phyloP scores from a whole-genome alignment of 2,329 filamentous ascomycete species.

The Colletotrichum sp. region DNA sequence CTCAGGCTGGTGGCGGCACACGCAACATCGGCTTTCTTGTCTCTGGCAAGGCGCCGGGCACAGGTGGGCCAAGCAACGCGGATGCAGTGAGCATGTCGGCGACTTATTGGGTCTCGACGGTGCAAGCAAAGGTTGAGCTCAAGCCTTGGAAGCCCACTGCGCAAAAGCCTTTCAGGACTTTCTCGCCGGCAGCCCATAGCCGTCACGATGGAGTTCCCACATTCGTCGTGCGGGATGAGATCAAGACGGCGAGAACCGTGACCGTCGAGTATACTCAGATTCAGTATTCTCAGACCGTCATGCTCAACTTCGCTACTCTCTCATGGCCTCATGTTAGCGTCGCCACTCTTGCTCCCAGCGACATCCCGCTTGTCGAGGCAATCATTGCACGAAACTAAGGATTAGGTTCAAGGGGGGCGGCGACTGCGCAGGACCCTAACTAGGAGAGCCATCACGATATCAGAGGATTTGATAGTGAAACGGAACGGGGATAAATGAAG shows the following conservation, averaged over 20 bases:
- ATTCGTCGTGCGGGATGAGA: not conserved
- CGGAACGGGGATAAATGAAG: no score
- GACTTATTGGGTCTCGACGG: constrained; percentile 8
- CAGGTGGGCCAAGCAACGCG: no score
- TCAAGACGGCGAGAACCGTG: not conserved
- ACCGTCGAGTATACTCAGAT: constrained; percentile 32
- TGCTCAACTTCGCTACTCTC: constrained; percentile 4
- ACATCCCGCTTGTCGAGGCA: no score
- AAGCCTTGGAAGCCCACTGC: not conserved
- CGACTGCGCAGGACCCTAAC: no score
- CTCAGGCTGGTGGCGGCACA: no score
- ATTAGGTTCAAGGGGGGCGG: no score
- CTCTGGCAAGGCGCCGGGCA: no score
- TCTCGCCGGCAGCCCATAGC: not conserved
- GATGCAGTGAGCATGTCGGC: not conserved
- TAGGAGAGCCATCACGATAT: no score
- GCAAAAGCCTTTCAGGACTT: no score
- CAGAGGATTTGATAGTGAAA: no score
- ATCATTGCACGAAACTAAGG: no score
- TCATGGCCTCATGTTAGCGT: constrained; percentile 16
- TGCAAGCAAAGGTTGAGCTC: not conserved
- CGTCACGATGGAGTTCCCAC: not conserved
- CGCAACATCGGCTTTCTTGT: no score
- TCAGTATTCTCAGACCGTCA: constrained; percentile 38
- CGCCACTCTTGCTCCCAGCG: constrained; percentile 3